Conservation (phyloP, 805 yeast species). For the Candida adriatica region DNA sequence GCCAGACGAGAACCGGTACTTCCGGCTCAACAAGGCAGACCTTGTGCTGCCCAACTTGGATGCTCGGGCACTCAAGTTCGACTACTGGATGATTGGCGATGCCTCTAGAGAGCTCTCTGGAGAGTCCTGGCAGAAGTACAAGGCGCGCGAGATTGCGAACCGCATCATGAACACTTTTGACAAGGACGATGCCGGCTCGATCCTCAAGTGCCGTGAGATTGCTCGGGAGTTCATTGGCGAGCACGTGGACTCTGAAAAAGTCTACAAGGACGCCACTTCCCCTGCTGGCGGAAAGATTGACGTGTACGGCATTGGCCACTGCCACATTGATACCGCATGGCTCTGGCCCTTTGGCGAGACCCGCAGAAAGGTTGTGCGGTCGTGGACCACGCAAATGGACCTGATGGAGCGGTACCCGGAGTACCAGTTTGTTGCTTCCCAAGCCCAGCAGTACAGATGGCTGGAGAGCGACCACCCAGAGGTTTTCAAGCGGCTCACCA, state of each 20-base stretch:
- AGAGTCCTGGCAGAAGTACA: conserved; percentile 73
- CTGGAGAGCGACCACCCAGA: conserved; percentile 80
- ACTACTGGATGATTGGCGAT: conserved; percentile 84
- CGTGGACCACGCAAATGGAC: conserved; percentile 91
- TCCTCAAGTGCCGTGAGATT: conserved; percentile 57
- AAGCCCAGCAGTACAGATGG: conserved; percentile 96
- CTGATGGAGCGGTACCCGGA: conserved; percentile 86
- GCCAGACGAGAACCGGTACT: conserved; percentile 67
- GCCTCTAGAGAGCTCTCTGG: conserved; percentile 82
- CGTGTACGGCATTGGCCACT: conserved; percentile 86
- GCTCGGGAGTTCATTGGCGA: conserved; percentile 61
- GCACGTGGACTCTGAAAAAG: conserved; percentile 56
- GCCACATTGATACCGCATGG: conserved; percentile 99
- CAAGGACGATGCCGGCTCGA: conserved; percentile 50
- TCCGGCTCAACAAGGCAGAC: conserved; percentile 63
- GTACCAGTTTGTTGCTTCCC: conserved; percentile 90
- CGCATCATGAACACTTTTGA: conserved; percentile 82
- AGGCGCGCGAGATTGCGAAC: conserved; percentile 75
- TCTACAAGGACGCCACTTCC: conserved; percentile 39
- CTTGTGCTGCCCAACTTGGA: conserved; percentile 73
- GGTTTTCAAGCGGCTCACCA: conserved; percentile 49
- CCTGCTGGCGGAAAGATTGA: conserved; percentile 33
- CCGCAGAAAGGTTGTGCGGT: conserved; percentile 82
- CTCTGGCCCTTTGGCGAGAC: conserved; percentile 99
- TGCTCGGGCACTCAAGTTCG: conserved; percentile 71